These are phyloP conservation scores for Buddleja alternifolia DNA, from an alignment of 257 asterid genomes.

Conservation along the genomic window DNA sequence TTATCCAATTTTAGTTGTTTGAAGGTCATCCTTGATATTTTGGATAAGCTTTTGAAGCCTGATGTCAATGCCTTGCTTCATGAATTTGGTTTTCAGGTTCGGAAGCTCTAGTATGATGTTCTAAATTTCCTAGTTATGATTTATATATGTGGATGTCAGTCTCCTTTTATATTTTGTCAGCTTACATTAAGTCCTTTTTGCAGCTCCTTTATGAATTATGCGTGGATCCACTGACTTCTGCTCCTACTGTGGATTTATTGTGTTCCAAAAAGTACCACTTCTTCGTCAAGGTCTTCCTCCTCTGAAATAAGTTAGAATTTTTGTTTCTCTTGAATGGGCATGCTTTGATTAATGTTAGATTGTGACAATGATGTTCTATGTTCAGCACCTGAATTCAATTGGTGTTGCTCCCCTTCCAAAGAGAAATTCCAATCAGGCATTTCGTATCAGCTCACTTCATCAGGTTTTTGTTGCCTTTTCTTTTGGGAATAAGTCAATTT, in stretches of 20 bases:
- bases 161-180: conserved; percentile 27
- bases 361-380: conserved; percentile 23
- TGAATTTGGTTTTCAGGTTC: conserved; percentile 96
- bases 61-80: conserved; percentile 86
- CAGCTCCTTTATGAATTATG: conserved; percentile 92
- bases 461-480: conserved; percentile 61
- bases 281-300: conserved; percentile 70
- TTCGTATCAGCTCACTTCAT: conserved; percentile 93
- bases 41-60: conserved; percentile 82
- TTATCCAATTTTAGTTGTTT: conserved; percentile 65
- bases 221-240: conserved; percentile 80
- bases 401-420: conserved; percentile 84
- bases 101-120: conserved; percentile 16
- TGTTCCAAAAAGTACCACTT: conserved; percentile 78
- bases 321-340: neutral
- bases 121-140: conserved; percentile 20
- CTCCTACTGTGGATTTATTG: conserved; percentile 82
- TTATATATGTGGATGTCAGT: conserved; percentile 20
- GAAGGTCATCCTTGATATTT: conserved; percentile 88
- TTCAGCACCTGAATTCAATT: conserved; percentile 80
- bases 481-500: conserved; percentile 1
- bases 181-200: conserved; percentile 38
- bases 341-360: conserved; percentile 25
- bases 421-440: conserved; percentile 67
- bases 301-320: neutral